Evolutionary conservation across 441 rosid genomes (phyloP).

Genomic region (Euphorbia schlechtendalii): DNA sequence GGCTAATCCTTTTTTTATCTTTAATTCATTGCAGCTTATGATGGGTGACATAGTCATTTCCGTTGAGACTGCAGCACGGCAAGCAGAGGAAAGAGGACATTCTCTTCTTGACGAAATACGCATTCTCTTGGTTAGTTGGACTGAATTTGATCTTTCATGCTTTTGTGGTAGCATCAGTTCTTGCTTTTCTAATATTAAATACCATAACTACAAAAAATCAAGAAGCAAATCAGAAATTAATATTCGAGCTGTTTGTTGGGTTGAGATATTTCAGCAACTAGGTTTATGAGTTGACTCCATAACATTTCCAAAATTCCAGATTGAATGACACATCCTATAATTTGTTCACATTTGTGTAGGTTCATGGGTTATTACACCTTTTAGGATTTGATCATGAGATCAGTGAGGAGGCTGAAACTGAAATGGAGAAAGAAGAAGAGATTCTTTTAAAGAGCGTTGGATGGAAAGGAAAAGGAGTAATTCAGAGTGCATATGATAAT

Average conservation of each 20-base stretch:
- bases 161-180: constrained; percentile 1
- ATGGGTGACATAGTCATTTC: constrained; percentile 92
- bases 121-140: constrained; percentile 56
- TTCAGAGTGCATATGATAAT: constrained; percentile 69
- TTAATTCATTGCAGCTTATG: constrained; percentile 57
- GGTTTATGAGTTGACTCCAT: no score
- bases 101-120: constrained; percentile 84
- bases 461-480: constrained; percentile 92
- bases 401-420: constrained; percentile 83
- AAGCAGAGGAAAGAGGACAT: constrained; percentile 88
- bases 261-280: no score
- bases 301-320: no score
- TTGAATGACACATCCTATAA: no score
- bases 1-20: not conserved
- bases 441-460: constrained; percentile 66
- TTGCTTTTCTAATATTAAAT: not conserved
- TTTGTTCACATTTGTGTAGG: constrained; percentile 34
- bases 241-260: not conserved
- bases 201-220: not conserved
- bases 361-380: constrained; percentile 89
- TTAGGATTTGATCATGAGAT: constrained; percentile 93
- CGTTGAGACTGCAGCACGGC: constrained; percentile 81
- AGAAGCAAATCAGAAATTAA: not conserved
- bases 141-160: constrained; percentile 2
- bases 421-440: constrained; percentile 91